Evolutionary conservation across 768 basidiomycete species (phyloP).

Genomic region (Tricholoma flavovirens): DNA sequence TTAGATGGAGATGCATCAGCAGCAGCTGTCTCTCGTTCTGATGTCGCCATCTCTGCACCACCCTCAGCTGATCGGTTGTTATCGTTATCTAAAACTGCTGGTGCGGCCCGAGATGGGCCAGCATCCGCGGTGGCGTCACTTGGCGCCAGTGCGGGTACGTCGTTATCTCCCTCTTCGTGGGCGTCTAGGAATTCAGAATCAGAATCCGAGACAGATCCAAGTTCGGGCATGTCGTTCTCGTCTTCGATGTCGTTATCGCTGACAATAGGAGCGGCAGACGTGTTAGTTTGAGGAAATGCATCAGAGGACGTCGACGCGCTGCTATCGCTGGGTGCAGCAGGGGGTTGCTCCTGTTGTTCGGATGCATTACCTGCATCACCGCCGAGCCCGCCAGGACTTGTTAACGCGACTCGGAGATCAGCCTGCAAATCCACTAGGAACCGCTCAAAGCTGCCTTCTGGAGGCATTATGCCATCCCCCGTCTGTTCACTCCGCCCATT

Average conservation of each 20-base stretch:
- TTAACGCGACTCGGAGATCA: slow-evolving; percentile 62
- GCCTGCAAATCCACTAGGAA: slow-evolving; percentile 75
- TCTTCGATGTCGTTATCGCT: neutral
- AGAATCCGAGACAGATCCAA: slow-evolving; percentile 31
- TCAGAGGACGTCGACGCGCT: neutral
- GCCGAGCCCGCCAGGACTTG: slow-evolving; percentile 11
- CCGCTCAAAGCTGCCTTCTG: slow-evolving; percentile 72
- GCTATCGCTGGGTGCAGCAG: neutral
- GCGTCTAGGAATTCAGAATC: slow-evolving; percentile 30
- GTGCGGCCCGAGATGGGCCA: neutral
- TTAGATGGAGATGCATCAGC: slow-evolving; percentile 5
- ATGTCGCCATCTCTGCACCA: neutral
- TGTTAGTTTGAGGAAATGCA: neutral
- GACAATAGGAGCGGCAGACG: neutral
- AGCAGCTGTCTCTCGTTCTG: neutral
- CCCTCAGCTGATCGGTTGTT: neutral
- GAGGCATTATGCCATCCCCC: slow-evolving; percentile 18
- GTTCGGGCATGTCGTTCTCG: slow-evolving; percentile 22
- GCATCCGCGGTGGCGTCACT: slow-evolving; percentile 2
- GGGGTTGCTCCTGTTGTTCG: neutral
- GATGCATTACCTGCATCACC: neutral
- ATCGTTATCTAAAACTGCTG: neutral
- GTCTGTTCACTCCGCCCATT: neutral
- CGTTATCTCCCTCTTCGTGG: slow-evolving; percentile 20
- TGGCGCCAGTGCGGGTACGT: neutral